Base-by-base conservation (phyloP, 257 asterid genomes). In the Prunella vulgaris region DNA sequence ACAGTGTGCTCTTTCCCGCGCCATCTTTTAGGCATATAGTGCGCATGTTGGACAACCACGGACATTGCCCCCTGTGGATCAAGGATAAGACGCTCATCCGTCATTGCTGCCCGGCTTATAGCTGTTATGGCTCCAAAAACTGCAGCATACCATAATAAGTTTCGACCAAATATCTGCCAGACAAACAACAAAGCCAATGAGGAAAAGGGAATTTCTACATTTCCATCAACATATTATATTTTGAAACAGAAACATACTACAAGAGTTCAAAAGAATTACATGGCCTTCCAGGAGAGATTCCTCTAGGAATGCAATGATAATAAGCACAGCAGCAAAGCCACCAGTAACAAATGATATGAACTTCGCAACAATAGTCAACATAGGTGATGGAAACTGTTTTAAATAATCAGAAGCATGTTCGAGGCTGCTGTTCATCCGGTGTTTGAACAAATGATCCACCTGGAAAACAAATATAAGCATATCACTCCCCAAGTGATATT, bases 201-300 rank as follows among this genome's bases (percentile, higher is more conserved):
- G 54, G 46, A 20, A 40, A 59, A 10, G 51, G 35, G 14, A 70
- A 66, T 35, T 71, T 24, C 59, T 12, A 7, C 35, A 52, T 64
- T 22, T 21, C 5, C 27, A 58, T 24, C 18, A 10, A 49, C 40
- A 7, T 42, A 60, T 37, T 57, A 56, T 40, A 17, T 37, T 59
- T 21, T 27, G 13, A 62, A 74, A 71, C 9, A 57, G 13, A 60
- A 15, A 37, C 28, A 25, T 25, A 1, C 2, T 25, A 14, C 15
- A 57, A 54, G 74, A 66, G 72, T 57, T 27, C 28, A 62, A 66
- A 6, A 53, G 66, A 30, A 68, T 75, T 89, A 94, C 99, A 74
- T 94, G 99, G 95, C 99, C 99, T 86, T 94, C 97, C 76, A 94
- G 92, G 77, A 94, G 87, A 57, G 99, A 94, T 78, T 91, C 99